Conservation (phyloP, 1,139 yeast species). For the Protomyces inundatus region DNA sequence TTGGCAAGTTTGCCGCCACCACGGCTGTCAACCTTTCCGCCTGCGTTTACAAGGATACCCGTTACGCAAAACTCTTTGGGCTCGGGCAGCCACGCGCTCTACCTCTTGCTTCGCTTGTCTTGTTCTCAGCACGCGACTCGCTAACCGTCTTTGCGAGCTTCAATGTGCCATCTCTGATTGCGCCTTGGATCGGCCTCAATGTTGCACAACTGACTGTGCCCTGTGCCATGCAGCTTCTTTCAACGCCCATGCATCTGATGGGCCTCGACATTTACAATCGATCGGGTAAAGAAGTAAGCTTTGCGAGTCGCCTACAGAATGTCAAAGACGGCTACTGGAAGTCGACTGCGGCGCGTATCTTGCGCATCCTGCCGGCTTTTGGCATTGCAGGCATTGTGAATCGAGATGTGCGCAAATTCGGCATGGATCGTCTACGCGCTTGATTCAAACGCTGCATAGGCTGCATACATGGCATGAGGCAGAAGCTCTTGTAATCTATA, state of each 20-base stretch:
- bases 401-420: conserved; percentile 6
- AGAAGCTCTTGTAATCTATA: too few species aligned
- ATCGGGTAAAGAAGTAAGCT: neutral
- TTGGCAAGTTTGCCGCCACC: conserved; percentile 19
- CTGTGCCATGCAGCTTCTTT: conserved; percentile 26
- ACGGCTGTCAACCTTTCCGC: conserved; percentile 22
- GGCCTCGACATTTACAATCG: conserved; percentile 27
- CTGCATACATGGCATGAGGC: neutral
- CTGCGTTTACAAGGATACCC: conserved; percentile 22
- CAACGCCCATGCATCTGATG: conserved; percentile 28
- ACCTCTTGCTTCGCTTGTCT: conserved; percentile 7
- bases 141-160: conserved; percentile 26
- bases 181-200: conserved; percentile 22
- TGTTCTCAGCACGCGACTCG: conserved; percentile 27
- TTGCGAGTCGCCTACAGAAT: neutral
- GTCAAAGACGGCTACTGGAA: conserved; percentile 19
- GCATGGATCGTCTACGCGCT: neutral
- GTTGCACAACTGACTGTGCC: conserved; percentile 27
- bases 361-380: conserved; percentile 28
- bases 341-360: conserved; percentile 26
- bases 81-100: conserved; percentile 19
- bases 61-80: conserved; percentile 25
- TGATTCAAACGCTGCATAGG: neutral
- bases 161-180: conserved; percentile 27
- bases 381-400: conserved; percentile 28